Conservation (phyloP, 139 green algal genomes). For the Gonium pectorale region DNA sequence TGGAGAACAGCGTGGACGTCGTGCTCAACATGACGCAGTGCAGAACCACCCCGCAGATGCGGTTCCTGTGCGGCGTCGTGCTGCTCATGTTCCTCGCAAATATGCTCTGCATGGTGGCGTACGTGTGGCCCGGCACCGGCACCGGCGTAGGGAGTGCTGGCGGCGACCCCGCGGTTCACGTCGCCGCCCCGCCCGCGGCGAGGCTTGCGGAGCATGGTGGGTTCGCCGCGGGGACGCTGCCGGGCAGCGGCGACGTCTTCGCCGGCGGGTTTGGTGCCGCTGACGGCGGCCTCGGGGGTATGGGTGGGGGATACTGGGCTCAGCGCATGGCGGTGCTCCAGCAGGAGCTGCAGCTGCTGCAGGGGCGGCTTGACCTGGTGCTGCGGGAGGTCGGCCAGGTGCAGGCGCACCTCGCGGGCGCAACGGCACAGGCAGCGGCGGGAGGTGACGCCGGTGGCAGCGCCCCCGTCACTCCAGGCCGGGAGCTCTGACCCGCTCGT, state of each 20-base stretch:
- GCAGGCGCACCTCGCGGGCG: background rate
- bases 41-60: slow-evolving; percentile 31
- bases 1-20: slow-evolving; percentile 24
- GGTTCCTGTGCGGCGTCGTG: slow-evolving; percentile 10
- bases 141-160: background rate
- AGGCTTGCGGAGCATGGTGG: background rate
- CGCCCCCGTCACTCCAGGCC: no score
- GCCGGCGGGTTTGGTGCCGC: background rate
- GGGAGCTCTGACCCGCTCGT: slow-evolving; percentile 11
- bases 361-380: slow-evolving; percentile 30
- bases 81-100: slow-evolving; percentile 32
- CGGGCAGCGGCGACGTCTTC: background rate
- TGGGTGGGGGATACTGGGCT: background rate
- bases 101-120: background rate
- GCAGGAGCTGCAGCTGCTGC: slow-evolving; percentile 40
- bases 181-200: no score
- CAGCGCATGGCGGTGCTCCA: slow-evolving; percentile 43
- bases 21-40: slow-evolving; percentile 34
- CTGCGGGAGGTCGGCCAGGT: slow-evolving; percentile 12
- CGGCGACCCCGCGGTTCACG: background rate
- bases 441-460: no score
- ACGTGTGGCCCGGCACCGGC: background rate
- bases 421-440: background rate
- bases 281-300: background rate
- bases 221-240: no score